phyloP scores from a whole-genome alignment of 306 rosid genomes.

The Oxytropis ochrocephala region DNA sequence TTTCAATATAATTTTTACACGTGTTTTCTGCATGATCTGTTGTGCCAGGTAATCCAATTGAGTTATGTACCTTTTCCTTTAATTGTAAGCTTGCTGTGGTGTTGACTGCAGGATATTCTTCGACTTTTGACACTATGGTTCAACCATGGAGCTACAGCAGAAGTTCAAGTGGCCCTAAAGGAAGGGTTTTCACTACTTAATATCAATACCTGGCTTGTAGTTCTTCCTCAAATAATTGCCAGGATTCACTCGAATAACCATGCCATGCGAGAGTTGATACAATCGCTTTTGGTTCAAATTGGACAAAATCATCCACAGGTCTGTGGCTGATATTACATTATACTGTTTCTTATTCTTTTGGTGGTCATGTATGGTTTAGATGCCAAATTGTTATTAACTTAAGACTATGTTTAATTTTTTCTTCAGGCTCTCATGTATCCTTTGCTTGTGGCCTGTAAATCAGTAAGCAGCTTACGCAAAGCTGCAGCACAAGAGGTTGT shows the following conservation, averaged over 20 bases:
- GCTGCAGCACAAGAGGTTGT: conserved; percentile 99
- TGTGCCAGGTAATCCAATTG: neutral
- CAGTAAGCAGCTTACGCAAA: conserved; percentile 78
- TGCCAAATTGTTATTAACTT: neutral
- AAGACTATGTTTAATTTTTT: conserved; percentile 13
- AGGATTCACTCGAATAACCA: conserved; percentile 88
- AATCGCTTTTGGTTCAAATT: conserved; percentile 85
- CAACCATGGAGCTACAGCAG: conserved; percentile 82
- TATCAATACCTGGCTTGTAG: conserved; percentile 98
- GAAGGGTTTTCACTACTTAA: conserved; percentile 83
- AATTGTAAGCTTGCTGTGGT: neutral
- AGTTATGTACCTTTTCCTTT: conserved; percentile 3
- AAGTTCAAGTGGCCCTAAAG: conserved; percentile 85
- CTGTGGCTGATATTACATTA: conserved; percentile 16
- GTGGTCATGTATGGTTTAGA: neutral
- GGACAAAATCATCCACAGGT: conserved; percentile 99
- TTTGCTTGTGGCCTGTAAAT: conserved; percentile 96
- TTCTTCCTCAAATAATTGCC: conserved; percentile 95
- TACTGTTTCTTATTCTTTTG: neutral
- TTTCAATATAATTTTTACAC: neutral
- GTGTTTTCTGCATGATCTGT: neutral
- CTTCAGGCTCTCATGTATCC: conserved; percentile 97
- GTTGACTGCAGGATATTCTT: conserved; percentile 75
- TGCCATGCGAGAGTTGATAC: conserved; percentile 91
- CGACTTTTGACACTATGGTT: conserved; percentile 97